phyloP scores from a whole-genome alignment of 495 filamentous ascomycete species.

The Poronia punctata region DNA sequence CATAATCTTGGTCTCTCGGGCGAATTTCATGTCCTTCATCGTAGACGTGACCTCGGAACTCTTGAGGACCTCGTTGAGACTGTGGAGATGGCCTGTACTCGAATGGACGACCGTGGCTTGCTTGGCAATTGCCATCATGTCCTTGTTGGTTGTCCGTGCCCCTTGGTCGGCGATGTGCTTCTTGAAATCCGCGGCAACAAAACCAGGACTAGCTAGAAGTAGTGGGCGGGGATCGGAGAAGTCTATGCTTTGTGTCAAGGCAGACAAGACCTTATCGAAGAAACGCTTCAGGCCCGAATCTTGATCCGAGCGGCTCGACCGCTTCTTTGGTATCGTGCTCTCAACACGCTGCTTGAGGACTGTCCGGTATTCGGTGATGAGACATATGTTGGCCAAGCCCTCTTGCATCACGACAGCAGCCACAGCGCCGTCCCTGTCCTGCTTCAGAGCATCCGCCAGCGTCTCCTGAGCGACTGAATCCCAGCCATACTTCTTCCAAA shows the following conservation, averaged over 20 bases:
- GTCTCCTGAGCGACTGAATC: slow-evolving; percentile 79
- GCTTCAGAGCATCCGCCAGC: slow-evolving; percentile 70
- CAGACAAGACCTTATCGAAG: slow-evolving; percentile 68
- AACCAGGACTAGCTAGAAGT: slow-evolving; percentile 86
- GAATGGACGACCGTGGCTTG: slow-evolving; percentile 73
- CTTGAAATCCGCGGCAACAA: slow-evolving; percentile 73
- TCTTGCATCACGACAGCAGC: slow-evolving; percentile 93
- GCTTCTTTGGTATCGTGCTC: slow-evolving; percentile 73
- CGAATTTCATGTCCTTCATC: slow-evolving; percentile 79
- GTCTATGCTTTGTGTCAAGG: slow-evolving; percentile 72
- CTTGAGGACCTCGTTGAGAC: slow-evolving; percentile 77
- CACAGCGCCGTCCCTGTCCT: slow-evolving; percentile 69
- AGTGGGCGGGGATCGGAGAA: slow-evolving; percentile 61
- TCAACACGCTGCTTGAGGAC: slow-evolving; percentile 84
- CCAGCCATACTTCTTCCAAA: slow-evolving; percentile 87
- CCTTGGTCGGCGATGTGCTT: slow-evolving; percentile 72
- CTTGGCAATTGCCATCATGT: slow-evolving; percentile 50
- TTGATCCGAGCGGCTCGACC: slow-evolving; percentile 53
- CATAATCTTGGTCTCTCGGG: slow-evolving; percentile 76
- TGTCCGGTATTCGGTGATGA: slow-evolving; percentile 87
- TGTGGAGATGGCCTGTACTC: slow-evolving; percentile 75
- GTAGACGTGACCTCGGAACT: slow-evolving; percentile 67
- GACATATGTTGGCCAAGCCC: slow-evolving; percentile 84
- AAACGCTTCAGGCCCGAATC: slow-evolving; percentile 75
- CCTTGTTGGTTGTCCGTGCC: slow-evolving; percentile 56